Base-by-base conservation (phyloP, 2,329 filamentous ascomycete species). In the Aphanoascus verrucosus region DNA sequence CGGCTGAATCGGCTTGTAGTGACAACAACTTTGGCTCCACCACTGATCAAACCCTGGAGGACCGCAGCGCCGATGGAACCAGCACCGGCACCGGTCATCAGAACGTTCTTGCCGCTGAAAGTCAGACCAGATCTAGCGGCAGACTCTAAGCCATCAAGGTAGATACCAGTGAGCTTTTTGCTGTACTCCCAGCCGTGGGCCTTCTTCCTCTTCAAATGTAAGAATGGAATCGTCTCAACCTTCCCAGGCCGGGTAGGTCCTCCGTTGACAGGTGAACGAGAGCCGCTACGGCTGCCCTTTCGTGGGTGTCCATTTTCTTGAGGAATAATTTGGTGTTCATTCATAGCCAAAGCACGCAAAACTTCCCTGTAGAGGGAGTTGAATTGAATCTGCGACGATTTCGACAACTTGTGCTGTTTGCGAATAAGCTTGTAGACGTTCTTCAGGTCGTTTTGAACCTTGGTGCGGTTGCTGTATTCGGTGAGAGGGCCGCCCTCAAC, bases 371-470 rank as follows among this genome's bases (percentile, higher is more conserved):
- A 98, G 12, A 98, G 76, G 62, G 81, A 84, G 79, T 95, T 96
- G 75, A 98, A 96, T 73, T 98, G 89, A 38, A 97, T 78, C 67
- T 97, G 90, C 1, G 91, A 94, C 1, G 88, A 87, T 74, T 97
- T 97, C 56, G 91, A 94, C 62, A 97, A 83, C 74, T 93, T 95
- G 76, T 97, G 89, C 73, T 98, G 93, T 70, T 96, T 88, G 74
- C 91, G 90, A 71, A 98, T 97, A 66, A 98, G 82, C 77, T 94
- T 96, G 79, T 97, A 97, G 64, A 98, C 93, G 62, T 87, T 87
- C 66, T 86, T 84, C 41, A 98, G 78, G 67, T 97, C 93, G 66
- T 89, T 94, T 72, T 97, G 93, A 34, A 98, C 93, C 79, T 97
- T 98, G 60, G 90, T 93, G 42, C 93, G 85, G 75, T 95, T 97